Base-by-base conservation (phyloP, 306 rosid genomes). In the Prunus davidiana region DNA sequence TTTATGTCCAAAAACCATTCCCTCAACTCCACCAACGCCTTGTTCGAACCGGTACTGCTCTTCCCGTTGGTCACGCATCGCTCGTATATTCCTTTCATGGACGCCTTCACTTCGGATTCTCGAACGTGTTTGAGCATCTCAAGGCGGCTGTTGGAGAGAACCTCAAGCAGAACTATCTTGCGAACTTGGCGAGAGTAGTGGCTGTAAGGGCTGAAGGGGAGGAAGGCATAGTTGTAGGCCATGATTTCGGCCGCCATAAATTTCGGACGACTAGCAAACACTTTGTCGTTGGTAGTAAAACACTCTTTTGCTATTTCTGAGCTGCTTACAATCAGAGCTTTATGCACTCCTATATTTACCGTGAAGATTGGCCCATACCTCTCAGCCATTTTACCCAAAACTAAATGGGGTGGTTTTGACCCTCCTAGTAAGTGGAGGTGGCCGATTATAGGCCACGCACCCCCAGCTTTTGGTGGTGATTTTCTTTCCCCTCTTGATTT, bases 341-440 rank as follows among this genome's bases (percentile, higher is more conserved):
- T 15, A 28, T 71, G 63, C 20, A 71, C 22, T 6, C 85, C 81
- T 3, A 81, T 34, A 27, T 56, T 6, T 4, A 81, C 12, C 10
- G 71, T 63, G 64, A 76, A 81, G 52, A 81, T 72, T 2, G 84
- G 80, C 27, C 80, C 80, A 43, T 62, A 50, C 64, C 28, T 71
- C 27, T 81, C 84, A 1, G 84, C 84, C 77, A 75, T 70, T 2
- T 34, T 38, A 3, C 38, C 84, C 12, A 81, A 54, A 13, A 76
- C 55, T 52, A 58, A 19, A 41, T 66, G 57, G 9, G 54, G 20
- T 12, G 76, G 84, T 46, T 43, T 45, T 69, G 73, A 15, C 1
- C 84, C 72, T 50, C 49, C 12, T 11, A 80, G 2, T 12, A 45
- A 79, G 69, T 15, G 84, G 54, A 68, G 84, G 72, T 80, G 84